Base-by-base conservation (phyloP, 768 basidiomycete species). In the Lentinula sp. region DNA sequence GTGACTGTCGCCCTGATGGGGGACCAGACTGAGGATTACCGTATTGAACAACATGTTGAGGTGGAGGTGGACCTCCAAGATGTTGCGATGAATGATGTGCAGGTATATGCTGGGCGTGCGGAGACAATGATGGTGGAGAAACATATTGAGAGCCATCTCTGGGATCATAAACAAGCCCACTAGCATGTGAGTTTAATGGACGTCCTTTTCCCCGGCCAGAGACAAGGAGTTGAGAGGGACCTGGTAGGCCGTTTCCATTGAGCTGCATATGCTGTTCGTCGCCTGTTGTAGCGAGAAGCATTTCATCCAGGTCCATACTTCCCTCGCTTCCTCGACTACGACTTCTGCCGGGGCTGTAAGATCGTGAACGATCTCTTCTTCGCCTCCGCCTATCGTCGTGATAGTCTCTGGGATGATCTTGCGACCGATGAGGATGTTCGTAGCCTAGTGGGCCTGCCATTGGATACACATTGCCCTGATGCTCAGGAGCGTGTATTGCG, bases 21-120 rank as follows among this genome's bases (percentile, higher is more conserved):
- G 52, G 62, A 11, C 42, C 58, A 8, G 61, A 31, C 31, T 50
- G 51, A 31, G 67, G 62, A 57, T 64, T 64, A 18, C 59, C 59
- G 58, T 62, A 60, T 53, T 73, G 73, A 21, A 64, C 56, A 21
- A 73, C 68, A 62, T 68, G 67, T 53, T 31, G 56, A 65, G 66
- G 48, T 65, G 62, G 57, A 51, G 55, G 55, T 40, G 55, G 55
- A 15, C 39, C 55, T 42, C 55, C 55, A 23, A 53, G 34, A 43
- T 43, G 50, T 55, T 37, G 53, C 53, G 53, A 54, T 11, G 53
- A 56, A 56, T 40, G 55, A 23, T 56, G 37, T 40, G 39, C 40
- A 31, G 55, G 8, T 18, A 43, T 3, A 45, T 56, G 55, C 39
- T 56, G 55, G 8, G n/a, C 23, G 23, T 56, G 55, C 23, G 55